Evolutionary conservation across 768 basidiomycete genomes (phyloP).

Genomic region (Coprinopsis strossmayeri): DNA sequence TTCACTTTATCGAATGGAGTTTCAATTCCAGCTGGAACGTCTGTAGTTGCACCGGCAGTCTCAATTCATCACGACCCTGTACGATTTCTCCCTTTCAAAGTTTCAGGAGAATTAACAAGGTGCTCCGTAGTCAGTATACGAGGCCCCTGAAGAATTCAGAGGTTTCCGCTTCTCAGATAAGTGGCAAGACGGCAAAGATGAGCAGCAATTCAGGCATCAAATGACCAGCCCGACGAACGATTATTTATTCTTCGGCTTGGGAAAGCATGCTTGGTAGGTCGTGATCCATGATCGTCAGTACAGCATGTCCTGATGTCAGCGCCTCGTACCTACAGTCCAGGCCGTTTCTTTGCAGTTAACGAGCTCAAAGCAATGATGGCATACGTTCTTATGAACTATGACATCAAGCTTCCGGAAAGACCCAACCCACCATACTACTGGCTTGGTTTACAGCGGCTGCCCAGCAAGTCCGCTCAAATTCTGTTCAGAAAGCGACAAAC

Average conservation of each 20-base stretch:
- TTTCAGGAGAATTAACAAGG: not conserved
- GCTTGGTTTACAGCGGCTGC: not conserved
- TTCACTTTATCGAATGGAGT: not conserved
- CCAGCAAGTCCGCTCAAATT: constrained; percentile 6
- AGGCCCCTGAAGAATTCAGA: not conserved
- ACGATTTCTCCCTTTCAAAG: not conserved
- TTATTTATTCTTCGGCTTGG: constrained; percentile 33
- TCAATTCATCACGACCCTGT: not conserved
- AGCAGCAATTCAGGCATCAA: constrained; percentile 27
- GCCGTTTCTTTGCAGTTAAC: constrained; percentile 38
- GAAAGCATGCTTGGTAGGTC: constrained; percentile 27
- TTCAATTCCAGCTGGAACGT: not conserved
- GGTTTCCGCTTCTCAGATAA: constrained; percentile 19
- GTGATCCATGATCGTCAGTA: no score
- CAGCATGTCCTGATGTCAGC: not conserved
- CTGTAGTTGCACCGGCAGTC: not conserved
- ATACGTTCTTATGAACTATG: constrained; percentile 24
- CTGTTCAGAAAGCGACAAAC: constrained; percentile 9
- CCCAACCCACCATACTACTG: not conserved
- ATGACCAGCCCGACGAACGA: constrained; percentile 23
- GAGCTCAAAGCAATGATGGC: constrained; percentile 36
- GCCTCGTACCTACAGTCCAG: constrained; percentile 21
- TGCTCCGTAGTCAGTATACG: not conserved
- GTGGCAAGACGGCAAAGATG: constrained; percentile 19
- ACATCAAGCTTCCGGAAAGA: not conserved